Conservation (phyloP, 495 filamentous ascomycete genomes). For the Podospora didyma region DNA sequence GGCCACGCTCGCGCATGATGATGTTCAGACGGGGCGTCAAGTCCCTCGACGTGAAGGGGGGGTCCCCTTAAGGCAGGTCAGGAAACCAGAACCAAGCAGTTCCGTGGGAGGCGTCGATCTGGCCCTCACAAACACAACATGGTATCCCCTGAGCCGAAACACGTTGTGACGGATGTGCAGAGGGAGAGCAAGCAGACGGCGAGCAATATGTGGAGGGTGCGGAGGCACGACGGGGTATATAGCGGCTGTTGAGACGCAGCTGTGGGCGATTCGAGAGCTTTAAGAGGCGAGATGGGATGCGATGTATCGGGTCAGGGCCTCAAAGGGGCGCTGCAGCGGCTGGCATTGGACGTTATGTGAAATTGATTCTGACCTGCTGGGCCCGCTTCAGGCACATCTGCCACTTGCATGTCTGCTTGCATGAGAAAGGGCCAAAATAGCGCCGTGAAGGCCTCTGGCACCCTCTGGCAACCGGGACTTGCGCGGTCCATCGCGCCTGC, state of each 20-base stretch:
- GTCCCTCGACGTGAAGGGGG: neutral
- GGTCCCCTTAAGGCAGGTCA: constrained; percentile 8
- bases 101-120: constrained; percentile 10
- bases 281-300: no score
- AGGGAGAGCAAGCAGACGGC: constrained; percentile 26
- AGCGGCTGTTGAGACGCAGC: constrained; percentile 50
- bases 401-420: constrained; percentile 35
- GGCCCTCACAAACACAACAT: constrained; percentile 30
- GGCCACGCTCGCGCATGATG: constrained; percentile 29
- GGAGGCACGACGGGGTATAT: constrained; percentile 43
- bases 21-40: constrained; percentile 9
- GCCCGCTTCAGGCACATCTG: constrained; percentile 24
- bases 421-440: constrained; percentile 30
- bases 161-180: constrained; percentile 40
- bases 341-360: constrained; percentile 27
- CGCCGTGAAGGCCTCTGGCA: constrained; percentile 16
- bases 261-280: constrained; percentile 23
- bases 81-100: no score
- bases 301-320: constrained; percentile 20
- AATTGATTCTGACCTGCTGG: constrained; percentile 36
- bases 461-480: neutral
- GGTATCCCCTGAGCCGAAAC: constrained; percentile 43
- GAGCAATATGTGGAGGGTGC: constrained; percentile 26
- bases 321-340: constrained; percentile 24
- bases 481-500: constrained; percentile 4